These are phyloP conservation scores for Calycina marina DNA, from an alignment of 2,329 filamentous ascomycete genomes.

Conservation along the genomic window DNA sequence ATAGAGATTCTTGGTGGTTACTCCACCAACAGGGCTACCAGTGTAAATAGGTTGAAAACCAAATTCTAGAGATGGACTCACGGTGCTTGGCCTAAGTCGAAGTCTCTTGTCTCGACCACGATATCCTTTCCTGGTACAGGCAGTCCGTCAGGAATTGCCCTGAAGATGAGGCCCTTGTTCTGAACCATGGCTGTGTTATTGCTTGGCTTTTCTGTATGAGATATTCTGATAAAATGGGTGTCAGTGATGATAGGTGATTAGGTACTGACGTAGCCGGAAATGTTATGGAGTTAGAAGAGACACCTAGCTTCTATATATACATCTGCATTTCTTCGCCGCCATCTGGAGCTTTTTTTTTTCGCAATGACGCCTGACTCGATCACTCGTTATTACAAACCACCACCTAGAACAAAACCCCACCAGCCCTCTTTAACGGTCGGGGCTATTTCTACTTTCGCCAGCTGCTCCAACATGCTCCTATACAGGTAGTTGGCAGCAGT, in stretches of 20 bases:
- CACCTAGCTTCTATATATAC: no score
- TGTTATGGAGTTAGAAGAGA: no score
- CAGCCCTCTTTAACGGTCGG: no score
- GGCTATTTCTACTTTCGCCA: no score
- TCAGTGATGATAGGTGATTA: not conserved
- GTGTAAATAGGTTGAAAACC: not conserved
- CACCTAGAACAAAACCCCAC: no score
- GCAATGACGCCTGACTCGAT: no score
- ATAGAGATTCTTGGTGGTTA: conserved; percentile 57
- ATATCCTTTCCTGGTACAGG: conserved; percentile 61
- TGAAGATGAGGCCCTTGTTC: conserved; percentile 69
- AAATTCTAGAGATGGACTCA: not conserved
- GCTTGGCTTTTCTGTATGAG: not conserved
- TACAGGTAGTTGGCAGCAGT: no score
- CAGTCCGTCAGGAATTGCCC: conserved; percentile 47
- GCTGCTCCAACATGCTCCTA: no score
- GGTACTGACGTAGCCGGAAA: not conserved
- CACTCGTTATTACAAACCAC: no score
- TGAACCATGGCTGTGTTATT: conserved; percentile 26
- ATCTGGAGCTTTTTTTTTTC: no score
- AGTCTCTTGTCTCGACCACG: conserved; percentile 46
- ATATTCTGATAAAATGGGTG: conserved; percentile 1
- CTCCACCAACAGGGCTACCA: conserved; percentile 42
- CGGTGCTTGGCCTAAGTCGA: conserved; percentile 48
- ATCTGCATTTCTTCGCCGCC: no score